These are phyloP conservation scores for Fusarium sp. DNA, from an alignment of 2,329 filamentous ascomycete genomes.

Conservation along the genomic window DNA sequence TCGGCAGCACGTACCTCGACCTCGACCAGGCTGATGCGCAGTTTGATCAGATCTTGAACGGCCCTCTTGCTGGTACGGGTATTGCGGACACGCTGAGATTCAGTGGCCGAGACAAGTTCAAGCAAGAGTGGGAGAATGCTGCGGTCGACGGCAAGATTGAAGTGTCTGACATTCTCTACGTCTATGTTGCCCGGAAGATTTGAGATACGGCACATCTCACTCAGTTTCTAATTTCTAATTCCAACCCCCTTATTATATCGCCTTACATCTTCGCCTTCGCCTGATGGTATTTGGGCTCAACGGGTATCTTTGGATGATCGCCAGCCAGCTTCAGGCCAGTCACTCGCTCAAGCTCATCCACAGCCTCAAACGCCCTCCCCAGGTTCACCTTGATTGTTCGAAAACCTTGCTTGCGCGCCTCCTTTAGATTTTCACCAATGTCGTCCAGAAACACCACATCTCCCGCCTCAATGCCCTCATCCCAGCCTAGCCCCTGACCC, in stretches of 20 bases:
- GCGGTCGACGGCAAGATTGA: slow-evolving; percentile 47
- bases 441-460: slow-evolving; percentile 93
- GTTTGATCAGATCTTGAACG: slow-evolving; percentile 43
- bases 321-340: slow-evolving; percentile 76
- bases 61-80: slow-evolving; percentile 32
- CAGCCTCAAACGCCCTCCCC: slow-evolving; percentile 82
- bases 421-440: slow-evolving; percentile 93
- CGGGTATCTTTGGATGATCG: slow-evolving; percentile 62
- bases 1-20: slow-evolving; percentile 37
- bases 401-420: slow-evolving; percentile 79
- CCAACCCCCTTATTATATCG: background rate
- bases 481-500: slow-evolving; percentile 58
- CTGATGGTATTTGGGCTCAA: slow-evolving; percentile 51
- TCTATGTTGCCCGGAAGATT: slow-evolving; percentile 45
- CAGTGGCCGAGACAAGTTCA: slow-evolving; percentile 44
- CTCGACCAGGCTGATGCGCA: slow-evolving; percentile 45
- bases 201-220: background rate
- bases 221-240: too few relatives aligned
- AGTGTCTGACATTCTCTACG: slow-evolving; percentile 45
- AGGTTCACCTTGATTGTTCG: slow-evolving; percentile 86
- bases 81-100: slow-evolving; percentile 37
- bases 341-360: slow-evolving; percentile 80
- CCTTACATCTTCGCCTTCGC: slow-evolving; percentile 57
- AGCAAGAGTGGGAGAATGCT: slow-evolving; percentile 46
- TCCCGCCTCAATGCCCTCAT: slow-evolving; percentile 63